A percentile compares a stretch with the other conserved stretches of the same genome.
Conservation (phyloP, 2,329 filamentous ascomycete genomes). For the Hypoxylon rubiginosum region DNA sequence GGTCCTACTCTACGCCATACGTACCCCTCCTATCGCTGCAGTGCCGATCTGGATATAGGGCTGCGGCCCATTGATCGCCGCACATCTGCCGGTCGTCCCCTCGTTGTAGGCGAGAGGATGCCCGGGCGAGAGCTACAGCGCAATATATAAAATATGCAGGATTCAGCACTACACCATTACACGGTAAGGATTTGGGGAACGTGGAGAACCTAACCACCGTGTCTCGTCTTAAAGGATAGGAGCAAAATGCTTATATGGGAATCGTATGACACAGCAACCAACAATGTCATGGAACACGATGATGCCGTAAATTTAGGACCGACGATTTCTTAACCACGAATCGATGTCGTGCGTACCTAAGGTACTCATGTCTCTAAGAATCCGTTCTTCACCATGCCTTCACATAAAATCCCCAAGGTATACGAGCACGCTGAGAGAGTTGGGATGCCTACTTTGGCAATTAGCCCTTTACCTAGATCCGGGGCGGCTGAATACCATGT, state of each 20-base stretch:
- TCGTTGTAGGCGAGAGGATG: slow-evolving; percentile 14
- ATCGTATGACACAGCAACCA: neutral
- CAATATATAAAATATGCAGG: slow-evolving; percentile 41
- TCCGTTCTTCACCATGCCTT: neutral
- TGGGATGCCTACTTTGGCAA: slow-evolving; percentile 33
- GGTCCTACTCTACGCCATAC: neutral
- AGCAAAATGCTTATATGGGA: neutral
- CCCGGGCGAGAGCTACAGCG: slow-evolving; percentile 31
- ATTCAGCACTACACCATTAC: slow-evolving; percentile 30
- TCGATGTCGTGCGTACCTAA: neutral
- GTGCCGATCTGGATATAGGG: slow-evolving; percentile 21
- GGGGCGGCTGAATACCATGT: slow-evolving; percentile 38
- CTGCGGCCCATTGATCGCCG: neutral
- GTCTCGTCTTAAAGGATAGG: neutral
- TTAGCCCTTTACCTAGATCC: slow-evolving; percentile 28
- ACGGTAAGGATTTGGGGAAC: slow-evolving; percentile 16
- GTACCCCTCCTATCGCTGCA: slow-evolving; percentile 14
- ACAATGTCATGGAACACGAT: neutral
- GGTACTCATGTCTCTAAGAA: neutral
- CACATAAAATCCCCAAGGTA: neutral
- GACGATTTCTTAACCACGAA: neutral
- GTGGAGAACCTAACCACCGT: slow-evolving; percentile 30
- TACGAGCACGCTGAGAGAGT: neutral
- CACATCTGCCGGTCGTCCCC: slow-evolving; percentile 30
- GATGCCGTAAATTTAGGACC: neutral